A percentile compares a stretch with the other conserved stretches of the same genome.
phyloP scores from a whole-genome alignment of 192 early-diverging fungal species.

The Linnemannia elongata region DNA sequence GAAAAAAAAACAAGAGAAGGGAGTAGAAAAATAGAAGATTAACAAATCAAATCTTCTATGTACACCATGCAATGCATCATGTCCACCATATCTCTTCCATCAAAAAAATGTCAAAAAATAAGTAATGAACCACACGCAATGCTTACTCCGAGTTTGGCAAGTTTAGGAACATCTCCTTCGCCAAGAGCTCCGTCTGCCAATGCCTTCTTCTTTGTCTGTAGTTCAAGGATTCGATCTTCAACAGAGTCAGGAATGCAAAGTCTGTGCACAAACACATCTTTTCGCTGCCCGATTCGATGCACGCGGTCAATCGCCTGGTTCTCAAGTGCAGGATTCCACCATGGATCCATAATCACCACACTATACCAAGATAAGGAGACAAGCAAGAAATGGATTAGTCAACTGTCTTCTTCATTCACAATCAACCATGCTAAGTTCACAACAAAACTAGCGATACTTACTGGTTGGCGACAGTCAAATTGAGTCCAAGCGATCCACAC shows the following conservation, averaged over 20 bases:
- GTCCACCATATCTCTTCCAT: background rate
- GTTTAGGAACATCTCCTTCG: slow-evolving; percentile 49
- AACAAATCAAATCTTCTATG: background rate
- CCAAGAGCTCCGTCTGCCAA: slow-evolving; percentile 56
- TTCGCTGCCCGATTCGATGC: slow-evolving; percentile 80
- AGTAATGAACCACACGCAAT: background rate
- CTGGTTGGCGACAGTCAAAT: slow-evolving; percentile 74
- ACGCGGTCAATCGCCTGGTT: slow-evolving; percentile 77
- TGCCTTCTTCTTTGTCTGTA: slow-evolving; percentile 73
- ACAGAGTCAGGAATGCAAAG: slow-evolving; percentile 74
- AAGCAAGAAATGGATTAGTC: background rate
- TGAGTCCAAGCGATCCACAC: slow-evolving; percentile 81
- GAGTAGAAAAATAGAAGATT: background rate
- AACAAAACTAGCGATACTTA: slow-evolving; percentile 5
- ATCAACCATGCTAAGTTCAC: background rate
- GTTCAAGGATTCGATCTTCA: slow-evolving; percentile 76
- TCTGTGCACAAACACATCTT: slow-evolving; percentile 71
- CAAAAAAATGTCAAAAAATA: background rate
- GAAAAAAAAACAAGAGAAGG: background rate
- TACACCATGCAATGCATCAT: background rate
- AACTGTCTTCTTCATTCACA: background rate
- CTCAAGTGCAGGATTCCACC: slow-evolving; percentile 86
- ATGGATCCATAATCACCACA: slow-evolving; percentile 84
- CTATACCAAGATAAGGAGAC: slow-evolving; percentile 10
- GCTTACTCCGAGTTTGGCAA: slow-evolving; percentile 50